A percentile compares a stretch with the other conserved stretches of the same genome.
Conservation (phyloP, 108 stramenopile genomes). For the Schizochytrium sp. region DNA sequence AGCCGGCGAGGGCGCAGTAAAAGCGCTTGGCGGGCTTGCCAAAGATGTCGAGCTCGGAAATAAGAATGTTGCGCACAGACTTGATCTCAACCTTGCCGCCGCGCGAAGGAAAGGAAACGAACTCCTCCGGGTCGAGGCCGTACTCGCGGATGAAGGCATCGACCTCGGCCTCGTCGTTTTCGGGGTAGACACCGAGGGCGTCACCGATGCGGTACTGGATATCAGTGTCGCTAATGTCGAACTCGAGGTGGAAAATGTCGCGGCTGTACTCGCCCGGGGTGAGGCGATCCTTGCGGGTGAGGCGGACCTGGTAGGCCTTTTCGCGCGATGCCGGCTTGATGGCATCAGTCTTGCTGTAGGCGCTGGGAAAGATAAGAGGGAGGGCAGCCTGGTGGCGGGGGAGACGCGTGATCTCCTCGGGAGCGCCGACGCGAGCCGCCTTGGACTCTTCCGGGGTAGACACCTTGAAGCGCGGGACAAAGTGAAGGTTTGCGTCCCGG, state of each 20-base stretch:
- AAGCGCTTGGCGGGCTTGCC: constrained; percentile 58
- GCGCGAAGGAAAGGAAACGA: not conserved
- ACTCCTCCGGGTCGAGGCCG: constrained; percentile 26
- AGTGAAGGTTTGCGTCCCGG: not conserved
- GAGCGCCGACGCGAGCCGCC: not conserved
- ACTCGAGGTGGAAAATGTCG: constrained; percentile 53
- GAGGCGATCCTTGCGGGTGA: not conserved
- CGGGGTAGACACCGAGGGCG: constrained; percentile 58
- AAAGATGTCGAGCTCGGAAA: constrained; percentile 57
- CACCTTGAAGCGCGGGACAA: not conserved
- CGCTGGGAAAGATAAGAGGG: not conserved
- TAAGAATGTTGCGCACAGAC: constrained; percentile 37
- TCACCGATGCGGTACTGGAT: constrained; percentile 58
- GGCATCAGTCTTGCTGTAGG: not conserved
- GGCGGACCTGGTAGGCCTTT: not conserved
- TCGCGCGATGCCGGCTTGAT: not conserved
- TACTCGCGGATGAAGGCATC: constrained; percentile 49
- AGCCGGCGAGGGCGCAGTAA: constrained; percentile 54
- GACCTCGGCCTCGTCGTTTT: constrained; percentile 48
- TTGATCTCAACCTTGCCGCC: constrained; percentile 35
- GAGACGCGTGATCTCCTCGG: not conserved
- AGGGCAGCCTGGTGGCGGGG: not conserved
- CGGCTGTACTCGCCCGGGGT: constrained; percentile 42
- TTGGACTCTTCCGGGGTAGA: not conserved
- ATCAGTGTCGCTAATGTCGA: constrained; percentile 33